These are phyloP conservation scores for Colletotrichum lindemuthianum DNA, from an alignment of 2,329 filamentous ascomycete genomes.

Conservation along the genomic window DNA sequence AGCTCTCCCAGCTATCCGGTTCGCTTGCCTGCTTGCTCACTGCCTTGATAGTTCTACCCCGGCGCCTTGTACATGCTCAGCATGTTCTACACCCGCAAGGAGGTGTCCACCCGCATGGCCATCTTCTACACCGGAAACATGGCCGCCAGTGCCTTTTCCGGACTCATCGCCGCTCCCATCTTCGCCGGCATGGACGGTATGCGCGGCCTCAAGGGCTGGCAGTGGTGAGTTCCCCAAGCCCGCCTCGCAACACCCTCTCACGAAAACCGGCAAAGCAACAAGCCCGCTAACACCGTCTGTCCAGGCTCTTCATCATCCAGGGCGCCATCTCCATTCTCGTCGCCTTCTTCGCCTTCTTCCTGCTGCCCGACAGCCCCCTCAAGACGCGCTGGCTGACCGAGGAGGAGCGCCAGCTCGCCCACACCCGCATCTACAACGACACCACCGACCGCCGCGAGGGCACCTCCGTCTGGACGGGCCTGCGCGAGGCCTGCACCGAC, in stretches of 20 bases:
- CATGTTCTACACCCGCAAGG: conserved; percentile 37
- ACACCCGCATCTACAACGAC: conserved; percentile 44
- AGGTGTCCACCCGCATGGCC: conserved; percentile 47
- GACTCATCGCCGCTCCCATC: conserved; percentile 55
- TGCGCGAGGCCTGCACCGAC: conserved; percentile 55
- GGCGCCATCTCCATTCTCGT: conserved; percentile 49
- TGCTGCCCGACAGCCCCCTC: conserved; percentile 52
- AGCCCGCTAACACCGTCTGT: neutral
- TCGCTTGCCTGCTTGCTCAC: too few species aligned
- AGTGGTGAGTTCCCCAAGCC: conserved; percentile 46
- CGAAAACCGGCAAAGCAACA: neutral
- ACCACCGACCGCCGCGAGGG: conserved; percentile 49
- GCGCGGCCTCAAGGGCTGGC: conserved; percentile 51
- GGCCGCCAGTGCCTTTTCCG: conserved; percentile 56
- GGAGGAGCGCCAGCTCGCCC: conserved; percentile 53
- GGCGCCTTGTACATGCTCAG: conserved; percentile 36
- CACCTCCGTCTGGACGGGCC: conserved; percentile 53
- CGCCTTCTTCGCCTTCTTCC: conserved; percentile 47
- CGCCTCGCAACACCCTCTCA: neutral
- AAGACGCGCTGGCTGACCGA: conserved; percentile 50
- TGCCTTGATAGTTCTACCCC: conserved; percentile 31
- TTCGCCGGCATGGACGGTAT: conserved; percentile 53
- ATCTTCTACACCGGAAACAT: conserved; percentile 56
- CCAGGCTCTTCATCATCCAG: conserved; percentile 54
- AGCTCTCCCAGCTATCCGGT: neutral